Evolutionary conservation across 345 rosid genomes (phyloP), one percentile per base, ranked within the genome.

Genomic region (Hirschfeldia incana): DNA sequence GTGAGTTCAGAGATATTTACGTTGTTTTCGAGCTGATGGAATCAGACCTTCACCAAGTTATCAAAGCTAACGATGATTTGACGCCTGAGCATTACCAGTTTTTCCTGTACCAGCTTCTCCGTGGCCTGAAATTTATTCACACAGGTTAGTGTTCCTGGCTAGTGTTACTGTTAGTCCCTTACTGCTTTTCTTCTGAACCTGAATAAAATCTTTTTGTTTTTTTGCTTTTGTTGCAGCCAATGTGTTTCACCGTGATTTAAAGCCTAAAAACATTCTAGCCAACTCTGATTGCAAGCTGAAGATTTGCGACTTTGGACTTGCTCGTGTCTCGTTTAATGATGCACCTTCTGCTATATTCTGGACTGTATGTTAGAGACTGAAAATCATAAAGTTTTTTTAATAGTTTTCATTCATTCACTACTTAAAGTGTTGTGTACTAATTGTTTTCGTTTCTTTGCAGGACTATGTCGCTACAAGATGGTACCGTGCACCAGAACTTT

Each of bases 221-320:
- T 49, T 49, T 13, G 12, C 4, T 49, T n/a, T 81, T 65, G 46
- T 65, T 86, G 87, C 89, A 93, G 97, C 97, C 39, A 93, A 93
- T 86, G 97, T 96, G 53, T 96, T 96, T 76, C 99, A 93, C 80
- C 89, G 99, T 79, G 98, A 96, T 92, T 86, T 96, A 67, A 96
- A 96, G 86, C 99, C 99, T 1, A 93, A 95, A 87, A 96, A 96
- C 76, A 96, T 96, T 70, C 94, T 96, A 82, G 97, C 99, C 3
- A 96, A 93, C 86, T 97, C 98, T 80, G 98, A 91, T 78, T 93
- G 98, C 90, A 96, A 96, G 83, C 44, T 96, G 87, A 96, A 96
- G 89, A 96, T 96, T 78, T 96, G 97, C 30, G 98, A 96, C 87
- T 95, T 96, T 86, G 99, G 99, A 59, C 98, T 96, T 84, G 99